Evolutionary conservation across 2,329 filamentous ascomycete species (phyloP), one percentile per base, ranked within the genome.

Genomic region (Massarina eburnea): DNA sequence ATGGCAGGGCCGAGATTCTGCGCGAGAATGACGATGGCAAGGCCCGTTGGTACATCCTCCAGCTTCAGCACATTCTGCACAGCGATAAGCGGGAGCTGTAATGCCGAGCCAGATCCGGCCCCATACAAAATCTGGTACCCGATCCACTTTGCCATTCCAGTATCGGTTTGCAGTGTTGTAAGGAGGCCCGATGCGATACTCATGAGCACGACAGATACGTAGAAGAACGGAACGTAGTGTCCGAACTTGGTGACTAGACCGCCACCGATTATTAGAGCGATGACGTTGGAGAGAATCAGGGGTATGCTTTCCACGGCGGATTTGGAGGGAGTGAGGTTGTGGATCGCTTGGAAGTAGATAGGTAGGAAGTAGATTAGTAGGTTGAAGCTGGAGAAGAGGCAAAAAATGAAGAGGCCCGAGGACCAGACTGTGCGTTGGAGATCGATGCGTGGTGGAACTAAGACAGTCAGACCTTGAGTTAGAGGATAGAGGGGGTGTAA

Each of bases 81-180:
- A 1, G 48, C 51, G 1, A 54, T 26, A 9, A 39, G 41, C 4
- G 30, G 21, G 12, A 38, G 26, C 26, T 49, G 43, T 8, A 51
- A 21, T 12, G 40, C 48, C 24, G 68, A 53, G 34, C 52, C 56
- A 2, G 65, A 39, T 4, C 75, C 75, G 22, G 71, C 53, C 4
- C 76, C 76, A 8, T 64, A 39, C 0, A 78, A 39, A 14, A 72
- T 64, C 44, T 78, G 74, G 52, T 73, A 78, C 9, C 75, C 76
- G 19, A 76, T 72, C 74, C 73, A 76, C 29, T 67, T 54, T 1
- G 51, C 60, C 1, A 55, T 55, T 0, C 60, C 45, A 4, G 72
- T 73, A 30, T 57, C 43, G 1, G 69, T 50, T 7, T 62, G 52
- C 6, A 73, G 59, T 0, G 70, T 76, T 9, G 68, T 71, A 7